A percentile compares a stretch with the other conserved stretches of the same genome.
Evolutionary conservation across 768 basidiomycete genomes (phyloP).

Genomic region (Podaxis carcinomalis): DNA sequence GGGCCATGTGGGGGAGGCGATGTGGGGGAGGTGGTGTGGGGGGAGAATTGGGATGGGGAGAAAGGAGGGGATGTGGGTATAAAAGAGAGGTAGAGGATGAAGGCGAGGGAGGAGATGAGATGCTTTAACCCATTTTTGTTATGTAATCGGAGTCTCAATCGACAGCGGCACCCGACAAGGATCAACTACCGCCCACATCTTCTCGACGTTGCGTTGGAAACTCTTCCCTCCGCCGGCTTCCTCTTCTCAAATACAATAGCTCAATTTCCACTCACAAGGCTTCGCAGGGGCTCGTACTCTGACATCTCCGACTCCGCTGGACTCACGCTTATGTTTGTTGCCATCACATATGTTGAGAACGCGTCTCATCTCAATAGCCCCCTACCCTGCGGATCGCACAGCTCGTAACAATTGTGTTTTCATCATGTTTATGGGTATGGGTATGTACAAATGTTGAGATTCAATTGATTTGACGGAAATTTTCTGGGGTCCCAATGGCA

Average conservation of each 20-base stretch:
- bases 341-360: neutral
- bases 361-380: neutral
- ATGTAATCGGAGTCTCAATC: conserved; percentile 10
- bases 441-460: neutral
- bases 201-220: conserved; percentile 10
- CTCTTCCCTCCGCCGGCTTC: neutral
- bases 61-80: neutral
- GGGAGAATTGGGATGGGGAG: neutral
- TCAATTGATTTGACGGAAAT: neutral
- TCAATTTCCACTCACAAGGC: neutral
- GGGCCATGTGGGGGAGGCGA: neutral
- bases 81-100: neutral
- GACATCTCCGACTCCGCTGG: conserved; percentile 5
- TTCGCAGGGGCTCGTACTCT: neutral
- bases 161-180: conserved; percentile 11
- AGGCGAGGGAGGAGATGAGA: conserved; percentile 1
- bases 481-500: conserved; percentile 1
- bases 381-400: neutral
- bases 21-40: neutral
- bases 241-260: conserved; percentile 1
- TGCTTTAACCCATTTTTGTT: conserved; percentile 7
- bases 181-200: conserved; percentile 11
- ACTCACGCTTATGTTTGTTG: conserved; percentile 1
- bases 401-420: neutral
- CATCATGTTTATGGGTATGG: neutral